phyloP scores from a whole-genome alignment of 164 flowering plant species.

The Umbellularia californica region DNA sequence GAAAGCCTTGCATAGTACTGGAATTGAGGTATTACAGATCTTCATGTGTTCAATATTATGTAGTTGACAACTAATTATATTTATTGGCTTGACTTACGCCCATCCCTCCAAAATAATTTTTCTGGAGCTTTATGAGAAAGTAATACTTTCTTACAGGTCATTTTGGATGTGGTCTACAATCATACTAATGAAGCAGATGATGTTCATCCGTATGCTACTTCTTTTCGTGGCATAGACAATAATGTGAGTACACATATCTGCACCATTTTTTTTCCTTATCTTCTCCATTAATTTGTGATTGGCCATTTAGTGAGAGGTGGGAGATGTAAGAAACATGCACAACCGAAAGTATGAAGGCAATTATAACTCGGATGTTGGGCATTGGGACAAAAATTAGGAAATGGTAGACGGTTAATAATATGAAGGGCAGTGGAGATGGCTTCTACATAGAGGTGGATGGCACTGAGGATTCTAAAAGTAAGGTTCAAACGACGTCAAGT shows the following conservation, averaged over 20 bases:
- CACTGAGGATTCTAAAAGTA: too few species aligned
- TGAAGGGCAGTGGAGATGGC: too few species aligned
- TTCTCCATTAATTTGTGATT: constrained; percentile 1
- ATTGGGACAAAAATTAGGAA: too few species aligned
- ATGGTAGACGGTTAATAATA: too few species aligned
- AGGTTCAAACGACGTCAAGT: too few species aligned
- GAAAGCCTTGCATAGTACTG: constrained; percentile 86
- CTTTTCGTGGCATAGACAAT: constrained; percentile 96
- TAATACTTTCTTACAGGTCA: constrained; percentile 49
- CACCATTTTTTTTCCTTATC: neutral
- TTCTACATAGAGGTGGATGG: too few species aligned
- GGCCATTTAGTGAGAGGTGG: neutral
- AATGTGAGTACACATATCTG: constrained; percentile 44
- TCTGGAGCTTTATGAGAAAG: neutral
- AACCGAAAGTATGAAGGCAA: too few species aligned
- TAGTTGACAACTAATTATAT: neutral
- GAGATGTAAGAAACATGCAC: too few species aligned
- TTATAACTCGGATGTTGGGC: too few species aligned
- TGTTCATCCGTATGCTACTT: constrained; percentile 72
- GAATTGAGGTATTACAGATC: constrained; percentile 69
- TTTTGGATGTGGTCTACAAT: constrained; percentile 96
- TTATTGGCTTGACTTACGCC: neutral
- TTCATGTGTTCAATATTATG: neutral
- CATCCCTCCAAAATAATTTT: neutral
- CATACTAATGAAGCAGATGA: constrained; percentile 99